Evolutionary conservation across 2,329 filamentous ascomycete species (phyloP).

Genomic region (Xylaria sp.): DNA sequence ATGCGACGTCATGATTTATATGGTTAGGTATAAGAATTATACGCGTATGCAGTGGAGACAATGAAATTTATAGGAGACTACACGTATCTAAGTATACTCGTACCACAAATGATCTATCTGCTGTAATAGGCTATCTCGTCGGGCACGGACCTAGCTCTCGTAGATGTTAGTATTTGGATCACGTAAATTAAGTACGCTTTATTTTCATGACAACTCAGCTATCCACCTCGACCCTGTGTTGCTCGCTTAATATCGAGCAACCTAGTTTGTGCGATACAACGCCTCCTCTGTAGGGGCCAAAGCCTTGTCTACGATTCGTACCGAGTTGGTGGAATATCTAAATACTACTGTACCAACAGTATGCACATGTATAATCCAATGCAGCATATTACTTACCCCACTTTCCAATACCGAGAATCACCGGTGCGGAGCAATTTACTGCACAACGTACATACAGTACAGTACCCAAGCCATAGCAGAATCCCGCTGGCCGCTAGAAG

Average conservation of each 20-base stretch:
- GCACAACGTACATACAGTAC: background rate
- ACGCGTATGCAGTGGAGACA: background rate
- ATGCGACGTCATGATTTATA: background rate
- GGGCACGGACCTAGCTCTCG: background rate
- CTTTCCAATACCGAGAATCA: background rate
- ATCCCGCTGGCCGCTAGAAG: background rate
- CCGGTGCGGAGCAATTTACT: background rate
- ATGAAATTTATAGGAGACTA: background rate
- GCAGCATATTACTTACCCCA: background rate
- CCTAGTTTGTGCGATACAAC: background rate
- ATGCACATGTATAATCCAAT: background rate
- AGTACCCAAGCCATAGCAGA: background rate
- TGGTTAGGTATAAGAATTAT: background rate
- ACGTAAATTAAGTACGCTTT: too few relatives aligned
- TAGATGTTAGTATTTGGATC: background rate
- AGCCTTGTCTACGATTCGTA: slow-evolving; percentile 9
- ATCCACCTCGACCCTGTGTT: background rate
- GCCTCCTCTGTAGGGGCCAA: background rate
- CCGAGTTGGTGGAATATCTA: slow-evolving; percentile 22
- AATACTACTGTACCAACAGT: background rate
- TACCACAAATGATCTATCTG: too few relatives aligned
- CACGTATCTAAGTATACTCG: background rate
- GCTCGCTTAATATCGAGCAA: background rate
- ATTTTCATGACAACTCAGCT: background rate
- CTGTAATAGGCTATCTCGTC: background rate